Evolutionary conservation across 1,139 yeast species (phyloP), one percentile per base, ranked within the genome.

Genomic region (Schizosaccharomyces versatilis): DNA sequence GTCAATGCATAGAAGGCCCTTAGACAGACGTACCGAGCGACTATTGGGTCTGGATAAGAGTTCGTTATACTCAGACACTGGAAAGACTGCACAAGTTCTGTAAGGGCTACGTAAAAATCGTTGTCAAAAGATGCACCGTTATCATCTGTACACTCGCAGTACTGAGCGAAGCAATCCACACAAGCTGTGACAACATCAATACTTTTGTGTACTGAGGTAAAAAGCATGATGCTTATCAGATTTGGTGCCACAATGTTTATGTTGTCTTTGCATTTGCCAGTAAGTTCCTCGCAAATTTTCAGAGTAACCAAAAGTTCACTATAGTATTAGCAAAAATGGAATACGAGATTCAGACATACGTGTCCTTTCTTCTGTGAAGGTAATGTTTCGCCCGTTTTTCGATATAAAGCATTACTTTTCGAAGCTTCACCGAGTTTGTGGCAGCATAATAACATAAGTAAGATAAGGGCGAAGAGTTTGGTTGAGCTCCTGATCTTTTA

Each of bases 361-460:
- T 44, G 7, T 44, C 49, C 12, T 36, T 19, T 44, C 38, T 44
- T 5, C 38, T 19, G 15, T 44, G 32, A 8, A 24, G 15, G 49
- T 12, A 19, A 12, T 44, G 49, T 24, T 32, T 32, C 5, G n/a
- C 38, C 3, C 19, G 38, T 19, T 14, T 17, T n/a, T 36, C 32
- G 10, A 44, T 10, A 44, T 24, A 44, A 9, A 14, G 49, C 19
- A 32, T 32, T 9, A 44, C 49, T 32, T 44, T 44, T 32, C 38
- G 19, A 32, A 44, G 32, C 32, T 44, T 44, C 36, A 32, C 38
- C 32, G 49, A 44, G 15, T 44, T 44, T 10, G 49, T 19, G 19
- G 49, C 49, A 32, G 49, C 49, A 44, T 44, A 44, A 32, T 44
- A 44, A 32, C 49, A 19, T n/a, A 44, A n/a, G 38, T 44, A 44